phyloP scores from a whole-genome alignment of 805 yeast genomes.

The Cyberlindnera mississippiensis region DNA sequence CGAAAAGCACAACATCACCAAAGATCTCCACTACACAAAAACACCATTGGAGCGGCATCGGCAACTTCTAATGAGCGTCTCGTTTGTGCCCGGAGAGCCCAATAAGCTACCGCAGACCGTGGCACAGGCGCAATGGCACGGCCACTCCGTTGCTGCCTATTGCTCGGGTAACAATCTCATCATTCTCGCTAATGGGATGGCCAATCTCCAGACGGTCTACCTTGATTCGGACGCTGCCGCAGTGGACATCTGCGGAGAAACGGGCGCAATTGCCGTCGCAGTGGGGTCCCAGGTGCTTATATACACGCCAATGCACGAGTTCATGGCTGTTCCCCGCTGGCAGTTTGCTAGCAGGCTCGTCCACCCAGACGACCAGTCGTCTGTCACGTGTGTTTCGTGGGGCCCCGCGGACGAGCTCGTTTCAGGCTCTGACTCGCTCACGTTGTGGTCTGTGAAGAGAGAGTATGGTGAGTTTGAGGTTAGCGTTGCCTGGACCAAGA shows the following conservation, averaged over 20 bases:
- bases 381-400: slow-evolving; percentile 49
- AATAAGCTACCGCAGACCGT: slow-evolving; percentile 52
- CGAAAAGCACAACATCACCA: neutral
- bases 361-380: slow-evolving; percentile 30
- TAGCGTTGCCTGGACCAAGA: slow-evolving; percentile 34
- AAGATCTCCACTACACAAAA: neutral
- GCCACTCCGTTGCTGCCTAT: slow-evolving; percentile 56
- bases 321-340: slow-evolving; percentile 45
- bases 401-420: slow-evolving; percentile 52
- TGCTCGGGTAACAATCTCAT: slow-evolving; percentile 88
- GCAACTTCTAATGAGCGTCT: slow-evolving; percentile 46
- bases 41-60: neutral
- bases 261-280: slow-evolving; percentile 61
- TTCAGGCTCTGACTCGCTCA: slow-evolving; percentile 53
- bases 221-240: slow-evolving; percentile 61
- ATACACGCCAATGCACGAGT: slow-evolving; percentile 52
- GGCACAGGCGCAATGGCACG: slow-evolving; percentile 62
- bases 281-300: slow-evolving; percentile 41
- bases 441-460: slow-evolving; percentile 47
- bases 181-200: slow-evolving; percentile 47
- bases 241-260: slow-evolving; percentile 56
- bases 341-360: slow-evolving; percentile 30
- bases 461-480: slow-evolving; percentile 41
- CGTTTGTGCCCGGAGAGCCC: slow-evolving; percentile 85
- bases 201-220: slow-evolving; percentile 71